Evolutionary conservation across 208 protist genomes (phyloP), one percentile per base, ranked within the genome.

Genomic region (Vickermania ingenoplastis): DNA sequence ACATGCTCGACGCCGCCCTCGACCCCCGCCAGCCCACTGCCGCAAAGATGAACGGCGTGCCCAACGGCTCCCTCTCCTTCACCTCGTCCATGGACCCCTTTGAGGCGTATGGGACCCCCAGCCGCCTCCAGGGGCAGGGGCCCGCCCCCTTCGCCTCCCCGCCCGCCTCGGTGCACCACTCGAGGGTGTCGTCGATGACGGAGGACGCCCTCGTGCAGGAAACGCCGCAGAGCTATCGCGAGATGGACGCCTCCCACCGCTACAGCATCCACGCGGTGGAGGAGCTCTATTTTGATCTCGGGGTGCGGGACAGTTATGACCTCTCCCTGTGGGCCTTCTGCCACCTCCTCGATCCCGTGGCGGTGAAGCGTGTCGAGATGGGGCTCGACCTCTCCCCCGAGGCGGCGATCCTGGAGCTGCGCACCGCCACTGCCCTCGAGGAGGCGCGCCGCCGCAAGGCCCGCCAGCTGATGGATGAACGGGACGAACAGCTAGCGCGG

Each of bases 271-370:
- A 69, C 3, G 71, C 71, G 11, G 57, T 85, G 41, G 77, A 86
- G 71, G 83, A 81, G 61, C 50, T 83, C 22, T 86, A 86, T 59
- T 23, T 77, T 1, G 69, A 75, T 51, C 69, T 90, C 21, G 69
- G 60, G 28, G 74, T 83, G 41, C 50, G 66, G 22, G 77, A 86
- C 55, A 75, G 71, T 21, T 84, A 79, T 51, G 71, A 76, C n/a
- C 45, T 84, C 29, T 67, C 70, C 27, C 86, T 86, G 65, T 85
- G 71, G 79, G 59, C 63, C 17, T 79, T 90, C 60, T 82, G 76
- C 57, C 77, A 78, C 30, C 56, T 81, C 23, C 71, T 86, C 31
- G 60, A 81, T 61, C 59, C 54, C 2, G 21, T 57, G 13, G 56
- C 65, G 23, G 79, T 73, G 13, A 59, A 36, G 23, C 69, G 71